These are phyloP conservation scores for Hymenoscyphus scutula DNA, from an alignment of 2,329 filamentous ascomycete species.

Conservation along the genomic window DNA sequence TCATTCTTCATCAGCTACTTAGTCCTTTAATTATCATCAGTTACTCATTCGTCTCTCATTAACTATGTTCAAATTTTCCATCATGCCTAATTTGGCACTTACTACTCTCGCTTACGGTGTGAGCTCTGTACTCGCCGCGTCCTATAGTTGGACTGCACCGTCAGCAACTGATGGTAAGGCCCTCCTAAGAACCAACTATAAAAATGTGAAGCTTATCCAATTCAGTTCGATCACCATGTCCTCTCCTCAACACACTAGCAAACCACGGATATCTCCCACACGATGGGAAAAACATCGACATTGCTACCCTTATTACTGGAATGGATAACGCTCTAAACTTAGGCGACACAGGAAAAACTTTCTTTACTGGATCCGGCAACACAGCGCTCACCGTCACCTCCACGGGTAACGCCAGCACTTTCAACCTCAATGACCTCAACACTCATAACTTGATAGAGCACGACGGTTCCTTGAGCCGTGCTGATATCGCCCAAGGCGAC, in stretches of 20 bases:
- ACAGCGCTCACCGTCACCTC: neutral
- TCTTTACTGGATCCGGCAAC: constrained; percentile 1
- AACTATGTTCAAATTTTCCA: no score
- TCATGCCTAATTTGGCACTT: neutral
- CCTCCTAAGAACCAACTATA: neutral
- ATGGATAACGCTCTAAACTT: neutral
- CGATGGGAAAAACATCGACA: constrained; percentile 5
- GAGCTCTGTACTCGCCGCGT: neutral
- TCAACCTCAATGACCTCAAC: constrained; percentile 9
- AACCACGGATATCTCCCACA: constrained; percentile 14
- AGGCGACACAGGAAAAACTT: neutral
- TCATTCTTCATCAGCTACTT: no score
- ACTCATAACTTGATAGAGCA: constrained; percentile 8
- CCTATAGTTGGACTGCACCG: neutral
- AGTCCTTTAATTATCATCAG: no score
- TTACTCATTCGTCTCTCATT: no score
- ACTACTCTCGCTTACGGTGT: neutral
- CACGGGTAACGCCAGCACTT: constrained; percentile 4
- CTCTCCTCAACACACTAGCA: constrained; percentile 14
- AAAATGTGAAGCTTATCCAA: neutral
- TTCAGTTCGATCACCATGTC: constrained; percentile 12
- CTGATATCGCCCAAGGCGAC: constrained; percentile 7
- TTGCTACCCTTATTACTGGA: neutral
- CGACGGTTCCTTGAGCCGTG: constrained; percentile 9
- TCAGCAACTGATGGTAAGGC: neutral